These are phyloP conservation scores for Trichoderma arundinaceum DNA, from an alignment of 2,329 filamentous ascomycete genomes.

Conservation along the genomic window DNA sequence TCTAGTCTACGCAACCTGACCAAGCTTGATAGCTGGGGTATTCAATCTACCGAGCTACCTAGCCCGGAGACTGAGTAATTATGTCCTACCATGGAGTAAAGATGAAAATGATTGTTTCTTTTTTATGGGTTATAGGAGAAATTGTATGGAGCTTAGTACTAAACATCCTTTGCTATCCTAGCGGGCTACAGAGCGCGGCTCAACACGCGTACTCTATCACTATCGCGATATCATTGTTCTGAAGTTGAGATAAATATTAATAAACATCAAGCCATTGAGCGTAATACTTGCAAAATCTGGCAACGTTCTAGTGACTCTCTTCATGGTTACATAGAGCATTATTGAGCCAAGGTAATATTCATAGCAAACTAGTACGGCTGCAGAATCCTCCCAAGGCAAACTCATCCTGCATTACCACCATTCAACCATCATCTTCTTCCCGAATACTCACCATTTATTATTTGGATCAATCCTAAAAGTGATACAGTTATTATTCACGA, in stretches of 20 bases:
- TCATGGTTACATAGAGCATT: no score
- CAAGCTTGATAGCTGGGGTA: slow-evolving; percentile 16
- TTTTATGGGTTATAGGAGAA: no score
- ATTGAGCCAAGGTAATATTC: no score
- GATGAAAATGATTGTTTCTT: no score
- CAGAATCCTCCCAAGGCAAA: no score
- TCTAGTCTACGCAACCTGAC: slow-evolving; percentile 14
- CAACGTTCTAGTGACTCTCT: no score
- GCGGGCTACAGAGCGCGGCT: background rate
- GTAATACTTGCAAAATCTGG: no score
- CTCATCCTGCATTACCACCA: no score
- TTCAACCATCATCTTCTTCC: no score
- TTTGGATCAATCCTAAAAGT: background rate
- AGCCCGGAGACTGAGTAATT: slow-evolving; percentile 3
- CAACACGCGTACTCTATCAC: background rate
- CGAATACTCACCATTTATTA: no score
- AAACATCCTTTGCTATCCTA: background rate
- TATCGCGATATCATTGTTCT: background rate
- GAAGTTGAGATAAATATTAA: no score
- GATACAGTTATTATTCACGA: background rate
- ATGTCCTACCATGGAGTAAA: background rate
- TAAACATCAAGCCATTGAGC: background rate
- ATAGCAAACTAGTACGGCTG: no score
- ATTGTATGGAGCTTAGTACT: background rate
- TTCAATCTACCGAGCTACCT: slow-evolving; percentile 14